Evolutionary conservation across 139 green algal genomes (phyloP).

Genomic region (Bryopsis sp.): DNA sequence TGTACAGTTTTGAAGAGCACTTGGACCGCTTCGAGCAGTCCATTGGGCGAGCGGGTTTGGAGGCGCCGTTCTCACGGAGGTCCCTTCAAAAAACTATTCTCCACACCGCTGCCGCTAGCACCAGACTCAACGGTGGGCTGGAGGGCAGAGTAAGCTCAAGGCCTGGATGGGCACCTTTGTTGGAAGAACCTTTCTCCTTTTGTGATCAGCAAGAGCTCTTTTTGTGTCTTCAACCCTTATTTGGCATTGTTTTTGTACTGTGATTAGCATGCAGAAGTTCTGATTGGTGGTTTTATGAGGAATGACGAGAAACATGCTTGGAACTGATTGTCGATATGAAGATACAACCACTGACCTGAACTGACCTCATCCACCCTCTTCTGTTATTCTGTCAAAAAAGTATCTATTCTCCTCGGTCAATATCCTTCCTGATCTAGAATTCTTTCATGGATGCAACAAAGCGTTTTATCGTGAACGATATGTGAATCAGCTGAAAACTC

Average conservation of each 20-base stretch:
- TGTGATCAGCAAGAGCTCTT: too few relatives aligned
- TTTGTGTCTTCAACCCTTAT: neutral
- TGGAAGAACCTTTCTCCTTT: too few relatives aligned
- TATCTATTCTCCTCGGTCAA: neutral
- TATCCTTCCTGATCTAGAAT: neutral
- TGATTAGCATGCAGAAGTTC: neutral
- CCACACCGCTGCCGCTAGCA: slow-evolving; percentile 64
- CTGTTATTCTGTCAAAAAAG: neutral
- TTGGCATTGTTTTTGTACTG: neutral
- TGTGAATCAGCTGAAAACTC: neutral
- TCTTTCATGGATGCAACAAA: neutral
- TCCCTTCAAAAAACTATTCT: slow-evolving; percentile 56
- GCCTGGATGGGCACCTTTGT: too few relatives aligned
- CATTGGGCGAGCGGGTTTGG: slow-evolving; percentile 42
- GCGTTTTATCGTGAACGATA: neutral
- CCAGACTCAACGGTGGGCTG: slow-evolving; percentile 50
- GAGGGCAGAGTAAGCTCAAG: neutral
- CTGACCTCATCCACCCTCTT: too few relatives aligned
- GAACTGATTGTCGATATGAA: neutral
- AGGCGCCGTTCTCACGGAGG: slow-evolving; percentile 31
- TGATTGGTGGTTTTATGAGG: neutral
- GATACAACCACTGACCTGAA: neutral
- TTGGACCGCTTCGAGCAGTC: slow-evolving; percentile 45
- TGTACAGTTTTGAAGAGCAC: slow-evolving; percentile 70
- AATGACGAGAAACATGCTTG: neutral